Conservation (phyloP, 495 filamentous ascomycete species). For the Tuber microsphaerosporum region DNA sequence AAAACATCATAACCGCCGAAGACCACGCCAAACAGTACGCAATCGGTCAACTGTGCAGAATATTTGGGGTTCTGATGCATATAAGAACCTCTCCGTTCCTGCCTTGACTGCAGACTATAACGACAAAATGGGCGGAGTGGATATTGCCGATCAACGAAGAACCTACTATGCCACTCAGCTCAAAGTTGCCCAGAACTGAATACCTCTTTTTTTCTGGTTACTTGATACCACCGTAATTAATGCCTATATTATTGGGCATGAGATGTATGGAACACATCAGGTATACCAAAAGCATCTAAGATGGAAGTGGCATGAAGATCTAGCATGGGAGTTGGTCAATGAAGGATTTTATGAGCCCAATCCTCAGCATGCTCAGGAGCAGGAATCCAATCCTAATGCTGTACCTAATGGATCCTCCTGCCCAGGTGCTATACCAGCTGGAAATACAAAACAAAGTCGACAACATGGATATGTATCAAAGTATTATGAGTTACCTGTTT, state of each 20-base stretch:
- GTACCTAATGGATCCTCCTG: not conserved
- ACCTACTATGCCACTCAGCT: constrained; percentile 30
- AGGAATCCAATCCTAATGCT: not conserved
- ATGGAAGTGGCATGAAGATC: not conserved
- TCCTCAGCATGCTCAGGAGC: not conserved
- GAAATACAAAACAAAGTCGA: not conserved
- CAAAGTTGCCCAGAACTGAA: constrained; percentile 19
- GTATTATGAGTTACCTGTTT: not conserved
- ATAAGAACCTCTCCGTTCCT: not conserved
- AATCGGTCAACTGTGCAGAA: not conserved
- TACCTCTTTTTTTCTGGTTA: constrained; percentile 35
- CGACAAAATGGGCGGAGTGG: constrained; percentile 28
- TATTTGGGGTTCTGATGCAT: not conserved
- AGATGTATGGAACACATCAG: not conserved
- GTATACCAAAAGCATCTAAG: not conserved
- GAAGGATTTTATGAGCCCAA: not conserved
- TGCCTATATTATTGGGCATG: constrained; percentile 4
- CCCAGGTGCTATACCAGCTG: not conserved
- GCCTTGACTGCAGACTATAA: constrained; percentile 24
- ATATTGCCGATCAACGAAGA: constrained; percentile 32
- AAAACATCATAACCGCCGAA: not conserved
- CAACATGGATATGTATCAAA: not conserved
- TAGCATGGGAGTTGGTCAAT: not conserved
- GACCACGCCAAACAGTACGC: not conserved
- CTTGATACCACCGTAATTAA: constrained; percentile 30